Evolutionary conservation across 345 rosid species (phyloP), one percentile per base, ranked within the genome.

Genomic region (Barbarea vulgaris): DNA sequence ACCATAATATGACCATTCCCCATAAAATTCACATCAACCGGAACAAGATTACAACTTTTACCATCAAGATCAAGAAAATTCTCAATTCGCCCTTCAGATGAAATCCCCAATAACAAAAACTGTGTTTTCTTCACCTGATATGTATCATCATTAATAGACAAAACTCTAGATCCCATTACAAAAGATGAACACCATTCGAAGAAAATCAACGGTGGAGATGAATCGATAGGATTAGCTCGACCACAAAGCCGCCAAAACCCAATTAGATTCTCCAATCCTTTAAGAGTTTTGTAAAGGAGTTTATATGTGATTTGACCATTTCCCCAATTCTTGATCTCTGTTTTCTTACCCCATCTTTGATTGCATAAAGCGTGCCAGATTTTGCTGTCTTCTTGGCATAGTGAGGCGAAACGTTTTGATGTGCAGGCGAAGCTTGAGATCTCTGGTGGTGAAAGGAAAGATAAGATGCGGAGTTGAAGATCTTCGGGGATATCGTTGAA

Each of bases 211-310:
- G 81, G 81, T 9, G 98, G 95, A 0, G 88, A 82, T 3, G 79
- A 76, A 10, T 31, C 72, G 12, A 67, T 76, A 47, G 48, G 33
- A 66, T 77, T 72, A 4, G 77, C 18, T 17, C 85, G 84, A 55
- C 95, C 93, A 75, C 96, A 85, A 3, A 88, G 90, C 9, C 97
- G 97, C 98, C 97, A 94, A 84, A 91, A 89, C 0, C 98, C 98
- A 17, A 91, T 88, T 25, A 94, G 85, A 77, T 83, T 81, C 36
- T 88, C 95, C 79, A 93, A 87, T 33, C 79, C 78, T 42, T 18
- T 68, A 4, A 91, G 93, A 63, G 87, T 88, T 64, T 58, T 75
- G 85, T 88, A 91, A 22, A 94, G 95, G 72, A 79, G 81, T 67
- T 73, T 82, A 84, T 74, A 91, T 10, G 88, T 8, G 73, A 94